phyloP scores from a whole-genome alignment of 257 asterid genomes.

The Ophiorrhiza pumila region DNA sequence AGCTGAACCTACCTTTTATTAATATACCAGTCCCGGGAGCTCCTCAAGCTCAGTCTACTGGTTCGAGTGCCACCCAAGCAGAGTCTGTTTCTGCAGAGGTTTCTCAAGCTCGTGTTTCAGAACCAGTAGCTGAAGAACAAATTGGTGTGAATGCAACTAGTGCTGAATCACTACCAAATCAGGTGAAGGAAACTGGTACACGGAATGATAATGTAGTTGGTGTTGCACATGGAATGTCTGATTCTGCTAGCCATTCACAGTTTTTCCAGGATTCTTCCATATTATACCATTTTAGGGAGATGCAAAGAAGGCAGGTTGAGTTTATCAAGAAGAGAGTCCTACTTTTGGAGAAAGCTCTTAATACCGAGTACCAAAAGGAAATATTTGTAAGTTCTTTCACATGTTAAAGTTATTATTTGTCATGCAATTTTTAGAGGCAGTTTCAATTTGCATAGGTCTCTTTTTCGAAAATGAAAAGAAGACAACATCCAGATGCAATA shows the following conservation, averaged over 20 bases:
- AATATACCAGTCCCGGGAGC: constrained; percentile 58
- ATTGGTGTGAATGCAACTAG: constrained; percentile 33
- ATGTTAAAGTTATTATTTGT: constrained; percentile 4
- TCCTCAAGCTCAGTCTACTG: constrained; percentile 42
- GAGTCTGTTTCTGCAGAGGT: constrained; percentile 41
- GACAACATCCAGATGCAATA: not conserved
- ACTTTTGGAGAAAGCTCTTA: constrained; percentile 81
- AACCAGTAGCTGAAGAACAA: constrained; percentile 45
- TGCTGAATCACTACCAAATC: constrained; percentile 48
- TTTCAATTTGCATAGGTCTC: not conserved
- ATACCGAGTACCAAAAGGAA: constrained; percentile 63
- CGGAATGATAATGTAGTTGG: constrained; percentile 48
- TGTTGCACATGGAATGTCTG: constrained; percentile 50
- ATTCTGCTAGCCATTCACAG: constrained; percentile 55
- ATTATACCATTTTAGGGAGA: constrained; percentile 68
- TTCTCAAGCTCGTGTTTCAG: constrained; percentile 38
- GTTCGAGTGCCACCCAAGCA: constrained; percentile 38
- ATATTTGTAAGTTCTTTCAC: constrained; percentile 54
- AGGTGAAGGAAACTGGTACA: constrained; percentile 36
- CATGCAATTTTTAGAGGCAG: not conserved
- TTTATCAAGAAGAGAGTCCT: constrained; percentile 89
- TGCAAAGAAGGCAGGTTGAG: constrained; percentile 93
- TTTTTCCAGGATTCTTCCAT: constrained; percentile 53
- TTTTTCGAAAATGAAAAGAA: not conserved
- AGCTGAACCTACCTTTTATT: constrained; percentile 64